phyloP scores from a whole-genome alignment of 73 alveolate species.

The Uronychia setigera region DNA sequence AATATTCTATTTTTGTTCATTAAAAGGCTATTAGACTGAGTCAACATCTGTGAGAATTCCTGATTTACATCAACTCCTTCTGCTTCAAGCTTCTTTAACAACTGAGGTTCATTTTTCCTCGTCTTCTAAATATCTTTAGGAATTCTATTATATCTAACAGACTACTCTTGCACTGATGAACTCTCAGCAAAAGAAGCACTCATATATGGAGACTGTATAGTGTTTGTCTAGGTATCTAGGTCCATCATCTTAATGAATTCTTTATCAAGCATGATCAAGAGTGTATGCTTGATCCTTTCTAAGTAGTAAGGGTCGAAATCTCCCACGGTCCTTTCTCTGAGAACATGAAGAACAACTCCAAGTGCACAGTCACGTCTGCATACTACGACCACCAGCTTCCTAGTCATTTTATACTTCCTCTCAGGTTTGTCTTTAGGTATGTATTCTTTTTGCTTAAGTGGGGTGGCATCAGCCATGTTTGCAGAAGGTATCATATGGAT shows the following conservation, averaged over 20 bases:
- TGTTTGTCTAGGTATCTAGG: conserved; percentile 9
- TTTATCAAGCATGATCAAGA: conserved; percentile 34
- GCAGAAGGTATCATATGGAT: too few relatives aligned
- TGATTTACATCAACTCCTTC: not conserved
- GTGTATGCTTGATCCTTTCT: conserved; percentile 46
- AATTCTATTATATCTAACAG: not conserved
- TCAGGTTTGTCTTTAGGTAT: not conserved
- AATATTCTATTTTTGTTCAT: not conserved
- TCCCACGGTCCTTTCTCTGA: conserved; percentile 41
- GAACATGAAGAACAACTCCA: conserved; percentile 45
- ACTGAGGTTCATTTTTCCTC: too few relatives aligned
- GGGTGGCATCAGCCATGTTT: too few relatives aligned
- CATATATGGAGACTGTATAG: not conserved
- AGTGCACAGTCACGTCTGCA: conserved; percentile 13
- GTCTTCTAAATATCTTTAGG: too few relatives aligned
- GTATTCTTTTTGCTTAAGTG: conserved; percentile 1
- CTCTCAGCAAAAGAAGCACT: not conserved
- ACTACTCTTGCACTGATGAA: not conserved
- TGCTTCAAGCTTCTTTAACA: too few relatives aligned
- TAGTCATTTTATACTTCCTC: conserved; percentile 7
- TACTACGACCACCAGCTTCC: conserved; percentile 32
- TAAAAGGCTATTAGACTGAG: not conserved
- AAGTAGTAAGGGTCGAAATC: conserved; percentile 61
- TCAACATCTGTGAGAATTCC: not conserved
- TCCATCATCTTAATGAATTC: conserved; percentile 41